phyloP scores from a whole-genome alignment of 495 filamentous ascomycete genomes.

The Daldinia grandis region DNA sequence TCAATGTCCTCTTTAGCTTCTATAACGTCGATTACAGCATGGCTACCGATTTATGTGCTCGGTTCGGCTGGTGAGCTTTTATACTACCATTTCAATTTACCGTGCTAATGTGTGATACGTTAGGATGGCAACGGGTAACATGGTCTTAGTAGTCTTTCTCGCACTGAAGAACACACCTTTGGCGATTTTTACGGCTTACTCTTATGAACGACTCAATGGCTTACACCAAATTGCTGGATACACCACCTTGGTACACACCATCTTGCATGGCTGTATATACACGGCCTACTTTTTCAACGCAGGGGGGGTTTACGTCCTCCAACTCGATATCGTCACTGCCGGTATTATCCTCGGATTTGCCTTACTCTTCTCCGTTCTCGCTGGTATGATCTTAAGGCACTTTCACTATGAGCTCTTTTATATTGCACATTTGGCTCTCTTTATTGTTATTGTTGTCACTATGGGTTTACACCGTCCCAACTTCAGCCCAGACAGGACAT shows the following conservation, averaged over 20 bases:
- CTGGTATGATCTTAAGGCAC: conserved; percentile 55
- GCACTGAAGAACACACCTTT: conserved; percentile 69
- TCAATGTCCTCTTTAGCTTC: conserved; percentile 61
- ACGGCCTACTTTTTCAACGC: conserved; percentile 48
- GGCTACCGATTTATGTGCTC: conserved; percentile 45
- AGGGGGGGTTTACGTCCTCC: conserved; percentile 44
- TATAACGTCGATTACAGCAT: conserved; percentile 52
- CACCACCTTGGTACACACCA: conserved; percentile 55
- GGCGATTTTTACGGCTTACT: conserved; percentile 63
- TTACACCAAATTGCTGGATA: conserved; percentile 68
- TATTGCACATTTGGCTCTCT: conserved; percentile 61
- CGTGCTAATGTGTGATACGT: conserved; percentile 16
- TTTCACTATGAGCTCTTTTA: conserved; percentile 68
- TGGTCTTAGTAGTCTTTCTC: conserved; percentile 65
- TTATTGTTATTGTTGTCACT: conserved; percentile 58
- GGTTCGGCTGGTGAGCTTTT: conserved; percentile 61
- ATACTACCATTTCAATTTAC: background rate
- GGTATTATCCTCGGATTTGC: conserved; percentile 61
- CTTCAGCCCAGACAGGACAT: conserved; percentile 46
- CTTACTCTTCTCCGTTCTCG: conserved; percentile 49
- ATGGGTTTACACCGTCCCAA: conserved; percentile 64
- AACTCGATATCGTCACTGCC: conserved; percentile 51
- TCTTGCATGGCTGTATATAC: conserved; percentile 58
- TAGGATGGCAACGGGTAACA: conserved; percentile 64
- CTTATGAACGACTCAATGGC: conserved; percentile 68